A percentile compares a stretch with the other conserved stretches of the same genome.
These are phyloP conservation scores for Ascochyta koolunga DNA, from an alignment of 2,329 filamentous ascomycete genomes.

Conservation along the genomic window DNA sequence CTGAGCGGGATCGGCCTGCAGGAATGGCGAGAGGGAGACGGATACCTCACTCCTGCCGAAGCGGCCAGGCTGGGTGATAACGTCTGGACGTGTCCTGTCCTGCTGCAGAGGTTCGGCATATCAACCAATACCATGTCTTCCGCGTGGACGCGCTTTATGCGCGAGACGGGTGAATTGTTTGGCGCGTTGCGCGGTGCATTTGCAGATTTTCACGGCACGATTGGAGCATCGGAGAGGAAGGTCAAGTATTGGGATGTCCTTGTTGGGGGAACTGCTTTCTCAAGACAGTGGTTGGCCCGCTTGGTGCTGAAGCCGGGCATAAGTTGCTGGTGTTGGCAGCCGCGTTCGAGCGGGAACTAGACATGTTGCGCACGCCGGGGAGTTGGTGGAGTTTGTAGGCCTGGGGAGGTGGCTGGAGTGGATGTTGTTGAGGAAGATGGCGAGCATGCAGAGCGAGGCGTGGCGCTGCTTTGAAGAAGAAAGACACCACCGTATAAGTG, in stretches of 20 bases:
- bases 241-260: not conserved
- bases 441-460: not conserved
- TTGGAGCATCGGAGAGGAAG: not conserved
- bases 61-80: not conserved
- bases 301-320: not conserved
- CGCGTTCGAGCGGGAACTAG: constrained; percentile 1
- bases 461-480: not conserved
- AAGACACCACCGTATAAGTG: not conserved
- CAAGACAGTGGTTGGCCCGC: no score
- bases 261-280: not conserved
- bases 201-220: not conserved
- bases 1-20: not conserved
- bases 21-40: not conserved
- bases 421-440: not conserved
- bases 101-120: not conserved
- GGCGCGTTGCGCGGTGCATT: not conserved
- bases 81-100: constrained; percentile 2
- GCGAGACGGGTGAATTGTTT: not conserved
- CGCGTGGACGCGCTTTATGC: not conserved
- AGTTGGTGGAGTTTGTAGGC: not conserved
- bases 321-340: not conserved
- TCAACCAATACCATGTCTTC: not conserved
- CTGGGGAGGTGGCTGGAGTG: constrained; percentile 4
- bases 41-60: not conserved
- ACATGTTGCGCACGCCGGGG: not conserved